A percentile compares a stretch with the other conserved stretches of the same genome.
Evolutionary conservation across 805 yeast genomes (phyloP).

Genomic region (Ogataea degrootiae): DNA sequence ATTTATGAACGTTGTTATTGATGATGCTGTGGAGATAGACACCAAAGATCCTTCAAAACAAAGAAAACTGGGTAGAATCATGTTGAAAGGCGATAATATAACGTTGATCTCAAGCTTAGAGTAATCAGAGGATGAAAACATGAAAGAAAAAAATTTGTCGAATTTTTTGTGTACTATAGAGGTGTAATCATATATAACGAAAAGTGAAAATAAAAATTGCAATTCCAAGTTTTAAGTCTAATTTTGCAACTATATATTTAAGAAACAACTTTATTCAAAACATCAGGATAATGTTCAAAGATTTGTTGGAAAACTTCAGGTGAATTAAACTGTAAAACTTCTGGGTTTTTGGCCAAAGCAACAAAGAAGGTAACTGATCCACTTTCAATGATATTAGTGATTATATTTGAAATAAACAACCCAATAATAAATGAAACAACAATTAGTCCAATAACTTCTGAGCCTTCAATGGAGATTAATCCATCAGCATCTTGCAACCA

Average conservation of each 20-base stretch:
- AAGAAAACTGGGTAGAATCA: conserved; percentile 62
- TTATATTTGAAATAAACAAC: conserved; percentile 63
- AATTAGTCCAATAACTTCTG: conserved; percentile 31
- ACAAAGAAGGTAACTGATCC: conserved; percentile 80
- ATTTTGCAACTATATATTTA: background rate
- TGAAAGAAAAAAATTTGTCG: background rate
- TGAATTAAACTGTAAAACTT: conserved; percentile 65
- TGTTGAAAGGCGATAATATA: conserved; percentile 92
- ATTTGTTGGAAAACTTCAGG: conserved; percentile 49
- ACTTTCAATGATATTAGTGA: conserved; percentile 65
- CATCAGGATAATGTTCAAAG: conserved; percentile 46
- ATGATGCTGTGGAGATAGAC: conserved; percentile 61
- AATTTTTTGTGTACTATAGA: background rate
- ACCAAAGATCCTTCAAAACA: conserved; percentile 36
- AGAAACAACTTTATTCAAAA: conserved; percentile 30
- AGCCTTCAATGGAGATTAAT: conserved; percentile 40
- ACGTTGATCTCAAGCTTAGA: conserved; percentile 53
- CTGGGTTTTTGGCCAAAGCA: conserved; percentile 79
- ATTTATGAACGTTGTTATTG: conserved; percentile 79
- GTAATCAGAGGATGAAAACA: background rate
- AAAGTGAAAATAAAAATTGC: background rate
- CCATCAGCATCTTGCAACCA: conserved; percentile 39
- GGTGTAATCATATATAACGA: background rate
- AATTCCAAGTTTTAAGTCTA: too few relatives aligned
- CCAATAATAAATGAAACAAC: conserved; percentile 50